Conservation (phyloP, 495 filamentous ascomycete species). For the Neurospora pannonica region DNA sequence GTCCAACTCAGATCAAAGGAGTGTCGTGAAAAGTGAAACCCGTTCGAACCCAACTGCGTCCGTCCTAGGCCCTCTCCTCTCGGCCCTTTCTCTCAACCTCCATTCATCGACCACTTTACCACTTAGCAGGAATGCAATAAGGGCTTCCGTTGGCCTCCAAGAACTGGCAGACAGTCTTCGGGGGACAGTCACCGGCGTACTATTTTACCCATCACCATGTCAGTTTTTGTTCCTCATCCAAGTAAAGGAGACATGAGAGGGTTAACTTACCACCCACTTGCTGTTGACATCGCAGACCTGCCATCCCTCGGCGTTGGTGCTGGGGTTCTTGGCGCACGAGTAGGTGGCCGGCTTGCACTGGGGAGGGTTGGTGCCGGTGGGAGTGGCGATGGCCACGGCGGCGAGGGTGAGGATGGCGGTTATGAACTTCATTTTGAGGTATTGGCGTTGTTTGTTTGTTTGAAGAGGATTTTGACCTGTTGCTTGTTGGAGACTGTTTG, state of each 20-base stretch:
- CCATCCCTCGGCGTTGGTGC: conserved; percentile 12
- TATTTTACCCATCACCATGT: background rate
- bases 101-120: background rate
- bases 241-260: background rate
- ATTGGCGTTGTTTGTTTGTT: background rate
- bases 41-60: background rate
- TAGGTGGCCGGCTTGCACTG: conserved; percentile 20
- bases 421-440: conserved; percentile 17
- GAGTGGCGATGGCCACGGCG: conserved; percentile 9
- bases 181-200: conserved; percentile 13
- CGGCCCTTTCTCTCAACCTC: background rate
- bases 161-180: conserved; percentile 15
- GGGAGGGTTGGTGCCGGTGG: background rate
- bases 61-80: background rate
- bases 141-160: conserved; percentile 15
- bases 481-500: background rate
- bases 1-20: background rate
- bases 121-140: conserved; percentile 15
- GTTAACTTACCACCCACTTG: conserved; percentile 17
- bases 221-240: background rate
- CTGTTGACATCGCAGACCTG: conserved; percentile 14
- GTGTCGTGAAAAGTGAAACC: background rate
- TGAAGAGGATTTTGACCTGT: background rate
- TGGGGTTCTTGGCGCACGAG: conserved; percentile 11
- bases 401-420: conserved; percentile 11